Evolutionary conservation across 2,329 filamentous ascomycete genomes (phyloP), one percentile per base, ranked within the genome.

Genomic region (Neonectria neomacrospora): DNA sequence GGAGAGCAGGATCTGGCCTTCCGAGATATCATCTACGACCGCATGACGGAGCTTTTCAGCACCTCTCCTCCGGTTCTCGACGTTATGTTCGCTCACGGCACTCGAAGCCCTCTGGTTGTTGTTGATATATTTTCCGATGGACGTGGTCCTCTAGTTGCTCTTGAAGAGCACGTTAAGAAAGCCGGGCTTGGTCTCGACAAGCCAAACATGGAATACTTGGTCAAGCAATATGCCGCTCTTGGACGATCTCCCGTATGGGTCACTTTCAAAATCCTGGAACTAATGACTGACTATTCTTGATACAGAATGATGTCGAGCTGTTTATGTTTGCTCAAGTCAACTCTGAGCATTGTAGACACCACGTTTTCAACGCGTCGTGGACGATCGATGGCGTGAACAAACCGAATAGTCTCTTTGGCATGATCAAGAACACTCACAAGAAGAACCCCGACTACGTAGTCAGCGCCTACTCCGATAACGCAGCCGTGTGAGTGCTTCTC

Each of bases 311-410:
- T 77, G 92, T 98, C 47, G 96, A 99, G 81, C 85, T 98, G 22
- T 98, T 98, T 85, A 98, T 98, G 96, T 99, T 98, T 78, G 95
- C 95, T 16, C 96, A 99, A 80, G 95, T 99, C 77, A 98, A 98
- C 83, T 98, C 95, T 3, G 96, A 99, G 84, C 95, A 98, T 80
- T 97, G 85, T 70, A 83, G 85, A 23, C 85, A 87, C 77, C 97
- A 97, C 83, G 92, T 96, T 73, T 99, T 99, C 86, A 99, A 99
- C 79, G 94, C 96, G 28, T 90, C 90, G 63, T 99, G 96, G 93
- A 96, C 90, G 16, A 96, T 99, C 72, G 94, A 99, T 77, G 94
- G 94, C 55, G 84, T 91, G 69, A 82, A 85, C 67, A 96, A 94
- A 85, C 85, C 88, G 48, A 87, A 91, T 76, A 95, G 91, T 69